Base-by-base conservation (phyloP, 1,284 basidiomycete species). In the Ustilago xerochloae region DNA sequence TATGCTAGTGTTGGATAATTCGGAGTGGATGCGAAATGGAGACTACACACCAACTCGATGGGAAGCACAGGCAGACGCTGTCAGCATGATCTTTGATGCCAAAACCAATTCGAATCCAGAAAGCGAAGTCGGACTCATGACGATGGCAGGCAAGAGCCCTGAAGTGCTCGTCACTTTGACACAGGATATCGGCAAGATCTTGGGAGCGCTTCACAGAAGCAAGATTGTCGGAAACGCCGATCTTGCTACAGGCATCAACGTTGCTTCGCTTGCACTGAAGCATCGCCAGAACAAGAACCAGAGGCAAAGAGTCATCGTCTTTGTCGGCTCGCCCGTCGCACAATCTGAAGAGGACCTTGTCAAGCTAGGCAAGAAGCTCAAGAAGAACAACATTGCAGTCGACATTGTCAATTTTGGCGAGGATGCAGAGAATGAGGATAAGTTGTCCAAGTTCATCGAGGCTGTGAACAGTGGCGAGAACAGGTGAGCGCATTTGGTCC, bases 241-340 rank as follows among this genome's bases (percentile, higher is more conserved):
- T 85, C 89, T 99, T 55, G 89, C 90, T 7, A 98, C 94, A 3
- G 91, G 93, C 9, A 91, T 99, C 81, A 91, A 93, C 72, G 90
- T 98, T 48, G 95, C 96, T 30, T 68, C 66, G 84, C 91, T 99
- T 47, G 95, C 97, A 0, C 88, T 99, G 65, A 99, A 99, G 86
- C 96, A 99, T 85, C 88, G 97, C 64, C 93, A 96, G 86, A 97
- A 99, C 88, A 99, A 99, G 89, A 97, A 94, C 82, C 91, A 97
- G 54, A 90, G 94, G 28, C 96, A 99, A 83, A 90, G 96, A 41
- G 92, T 98, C 77, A 90, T 99, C 79, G 92, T 93, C 45, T 97
- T 99, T 79, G 90, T 96, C 60, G 94, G 91, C 22, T 95, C 93
- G 6, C 97, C 97, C 0, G 68, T 84, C 2, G 39, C 70, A 15